Conservation (phyloP, 140 eudicot genomes). For the Flaveria floridana region DNA sequence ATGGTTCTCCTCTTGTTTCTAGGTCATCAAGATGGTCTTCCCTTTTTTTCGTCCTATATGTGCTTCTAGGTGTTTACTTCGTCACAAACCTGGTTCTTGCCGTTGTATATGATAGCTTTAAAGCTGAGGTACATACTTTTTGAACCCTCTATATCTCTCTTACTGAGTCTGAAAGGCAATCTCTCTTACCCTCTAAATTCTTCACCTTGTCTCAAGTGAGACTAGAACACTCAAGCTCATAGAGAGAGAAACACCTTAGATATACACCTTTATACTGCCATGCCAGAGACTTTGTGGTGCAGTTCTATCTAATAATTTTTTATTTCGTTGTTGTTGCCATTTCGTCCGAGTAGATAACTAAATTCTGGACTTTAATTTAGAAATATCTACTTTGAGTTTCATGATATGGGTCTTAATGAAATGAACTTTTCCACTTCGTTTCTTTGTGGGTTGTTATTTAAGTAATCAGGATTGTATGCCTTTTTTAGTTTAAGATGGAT, state of each 20-base stretch:
- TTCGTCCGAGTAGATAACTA: background rate
- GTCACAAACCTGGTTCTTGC: constrained; percentile 98
- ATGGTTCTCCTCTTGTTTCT: constrained; percentile 19
- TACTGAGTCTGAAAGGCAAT: background rate
- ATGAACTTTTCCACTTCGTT: background rate
- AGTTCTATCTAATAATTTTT: background rate
- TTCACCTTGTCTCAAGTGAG: background rate
- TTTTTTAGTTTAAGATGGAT: background rate
- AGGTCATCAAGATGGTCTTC: constrained; percentile 88
- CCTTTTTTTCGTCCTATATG: constrained; percentile 73
- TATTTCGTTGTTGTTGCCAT: constrained; percentile 9
- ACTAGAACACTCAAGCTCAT: background rate
- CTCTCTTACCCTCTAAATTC: background rate
- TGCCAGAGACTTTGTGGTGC: background rate
- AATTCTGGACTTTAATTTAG: background rate
- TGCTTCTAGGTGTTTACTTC: constrained; percentile 93
- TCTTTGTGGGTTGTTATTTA: background rate
- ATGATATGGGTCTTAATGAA: constrained; percentile 11
- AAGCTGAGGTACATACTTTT: constrained; percentile 56
- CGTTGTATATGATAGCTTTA: constrained; percentile 94
- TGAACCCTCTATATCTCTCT: constrained; percentile 9
- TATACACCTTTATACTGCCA: background rate
- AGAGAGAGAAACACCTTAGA: background rate
- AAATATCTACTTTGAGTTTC: background rate
- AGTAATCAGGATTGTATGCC: background rate